Conservation (phyloP, 805 yeast genomes). For the Yamadazyma tumulicola region DNA sequence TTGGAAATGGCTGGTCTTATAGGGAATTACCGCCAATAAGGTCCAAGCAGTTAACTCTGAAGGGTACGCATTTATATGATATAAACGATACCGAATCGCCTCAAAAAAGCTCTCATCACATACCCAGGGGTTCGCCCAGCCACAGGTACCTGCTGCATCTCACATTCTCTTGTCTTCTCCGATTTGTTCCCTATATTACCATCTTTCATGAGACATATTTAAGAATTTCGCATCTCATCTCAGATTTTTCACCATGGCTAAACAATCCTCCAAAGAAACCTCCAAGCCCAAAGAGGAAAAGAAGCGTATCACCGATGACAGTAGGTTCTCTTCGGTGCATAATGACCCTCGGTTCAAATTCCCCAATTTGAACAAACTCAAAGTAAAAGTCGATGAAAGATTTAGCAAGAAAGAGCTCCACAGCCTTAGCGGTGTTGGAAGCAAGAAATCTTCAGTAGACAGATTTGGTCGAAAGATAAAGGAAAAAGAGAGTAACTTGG, state of each 20-base stretch:
- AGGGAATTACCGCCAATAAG: conserved; percentile 43
- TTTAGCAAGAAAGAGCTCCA: conserved; percentile 65
- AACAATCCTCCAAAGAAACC: conserved; percentile 10
- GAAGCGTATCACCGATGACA: conserved; percentile 52
- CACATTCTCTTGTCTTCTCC: too few relatives aligned
- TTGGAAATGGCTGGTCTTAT: conserved; percentile 77
- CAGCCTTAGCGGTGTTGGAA: conserved; percentile 41
- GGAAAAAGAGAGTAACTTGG: conserved; percentile 51
- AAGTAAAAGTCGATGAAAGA: conserved; percentile 80
- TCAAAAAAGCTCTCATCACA: too few relatives aligned
- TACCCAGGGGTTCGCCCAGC: too few relatives aligned
- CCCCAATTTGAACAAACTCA: conserved; percentile 65
- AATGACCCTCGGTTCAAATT: conserved; percentile 84
- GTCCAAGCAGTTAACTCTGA: too few relatives aligned
- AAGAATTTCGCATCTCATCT: conserved; percentile 6
- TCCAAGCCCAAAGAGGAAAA: conserved; percentile 7
- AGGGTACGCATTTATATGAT: too few relatives aligned
- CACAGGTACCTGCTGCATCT: too few relatives aligned
- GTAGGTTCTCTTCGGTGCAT: conserved; percentile 74
- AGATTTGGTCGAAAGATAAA: conserved; percentile 76
- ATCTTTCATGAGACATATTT: too few relatives aligned
- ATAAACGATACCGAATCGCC: too few relatives aligned
- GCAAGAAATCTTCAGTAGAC: conserved; percentile 70
- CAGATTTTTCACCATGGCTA: conserved; percentile 9
- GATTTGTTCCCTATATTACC: too few relatives aligned